Percentiles rank a stretch among this genome's conserved stretches.
Evolutionary conservation across 2,329 filamentous ascomycete species (phyloP).

Genomic region (Emmonsiellopsis sp.): DNA sequence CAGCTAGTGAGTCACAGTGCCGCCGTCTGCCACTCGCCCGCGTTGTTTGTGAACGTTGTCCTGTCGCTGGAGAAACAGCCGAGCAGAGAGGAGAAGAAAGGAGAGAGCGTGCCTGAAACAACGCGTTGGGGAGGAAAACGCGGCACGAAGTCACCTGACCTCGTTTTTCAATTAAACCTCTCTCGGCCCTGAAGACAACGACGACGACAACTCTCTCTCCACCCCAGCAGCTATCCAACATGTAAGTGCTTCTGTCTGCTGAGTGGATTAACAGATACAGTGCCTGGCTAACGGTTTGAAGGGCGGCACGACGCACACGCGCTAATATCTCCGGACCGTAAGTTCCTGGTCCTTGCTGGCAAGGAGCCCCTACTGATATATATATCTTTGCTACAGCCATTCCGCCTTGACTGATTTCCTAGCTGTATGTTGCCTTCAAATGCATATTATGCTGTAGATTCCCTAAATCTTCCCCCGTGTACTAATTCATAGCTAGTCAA

Average conservation of each 20-base stretch:
- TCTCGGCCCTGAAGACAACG: not conserved
- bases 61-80: no score
- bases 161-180: conserved; percentile 8
- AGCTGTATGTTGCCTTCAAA: conserved; percentile 39
- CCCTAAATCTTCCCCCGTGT: not conserved
- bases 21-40: not conserved
- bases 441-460: no score
- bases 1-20: not conserved
- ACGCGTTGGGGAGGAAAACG: conserved; percentile 11
- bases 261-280: not conserved
- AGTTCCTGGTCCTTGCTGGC: conserved; percentile 10
- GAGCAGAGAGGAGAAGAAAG: no score
- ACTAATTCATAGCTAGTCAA: conserved; percentile 34
- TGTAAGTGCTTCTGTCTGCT: conserved; percentile 3
- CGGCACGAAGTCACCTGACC: conserved; percentile 13
- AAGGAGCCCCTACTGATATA: conserved; percentile 8
- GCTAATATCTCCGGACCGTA: conserved; percentile 31
- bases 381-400: conserved; percentile 33
- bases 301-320: conserved; percentile 1
- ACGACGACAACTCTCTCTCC: not conserved
- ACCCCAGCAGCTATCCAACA: not conserved
- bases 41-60: not conserved
- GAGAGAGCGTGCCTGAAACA: conserved; percentile 7
- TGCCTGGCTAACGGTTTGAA: not conserved
- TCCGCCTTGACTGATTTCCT: conserved; percentile 62